Percentiles rank a stretch among this genome's conserved stretches.
phyloP scores from a whole-genome alignment of 2,329 filamentous ascomycete species.

The Fusarium keratoplasticum region DNA sequence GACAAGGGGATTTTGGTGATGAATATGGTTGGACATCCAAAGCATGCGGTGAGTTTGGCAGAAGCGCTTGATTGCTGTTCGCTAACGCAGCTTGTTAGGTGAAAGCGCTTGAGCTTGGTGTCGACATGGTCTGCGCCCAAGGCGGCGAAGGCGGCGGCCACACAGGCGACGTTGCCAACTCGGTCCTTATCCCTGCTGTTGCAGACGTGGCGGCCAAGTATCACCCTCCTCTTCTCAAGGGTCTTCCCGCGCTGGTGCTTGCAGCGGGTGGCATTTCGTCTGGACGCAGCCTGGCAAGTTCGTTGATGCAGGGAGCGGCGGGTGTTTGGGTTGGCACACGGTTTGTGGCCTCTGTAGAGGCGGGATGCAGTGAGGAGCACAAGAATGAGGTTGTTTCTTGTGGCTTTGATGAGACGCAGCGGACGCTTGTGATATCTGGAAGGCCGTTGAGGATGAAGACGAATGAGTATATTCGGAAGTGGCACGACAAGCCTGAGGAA shows the following conservation, averaged over 20 bases:
- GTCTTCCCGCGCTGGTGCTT: slow-evolving; percentile 80
- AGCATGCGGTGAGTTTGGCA: slow-evolving; percentile 73
- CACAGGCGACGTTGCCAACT: slow-evolving; percentile 87
- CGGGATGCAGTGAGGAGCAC: slow-evolving; percentile 82
- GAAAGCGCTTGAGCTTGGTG: slow-evolving; percentile 87
- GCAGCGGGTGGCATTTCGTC: slow-evolving; percentile 91
- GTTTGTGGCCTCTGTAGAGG: slow-evolving; percentile 87
- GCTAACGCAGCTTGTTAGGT: slow-evolving; percentile 27
- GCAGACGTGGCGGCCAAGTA: slow-evolving; percentile 85
- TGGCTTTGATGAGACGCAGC: slow-evolving; percentile 80
- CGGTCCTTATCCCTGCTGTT: slow-evolving; percentile 87
- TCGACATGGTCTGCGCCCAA: slow-evolving; percentile 92
- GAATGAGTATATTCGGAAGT: slow-evolving; percentile 85
- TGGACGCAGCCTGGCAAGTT: slow-evolving; percentile 82
- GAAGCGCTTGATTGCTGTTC: background rate
- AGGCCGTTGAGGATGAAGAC: slow-evolving; percentile 82
- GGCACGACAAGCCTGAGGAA: slow-evolving; percentile 81
- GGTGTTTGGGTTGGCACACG: slow-evolving; percentile 96
- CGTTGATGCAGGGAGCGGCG: slow-evolving; percentile 86
- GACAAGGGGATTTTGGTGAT: slow-evolving; percentile 85
- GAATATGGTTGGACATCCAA: slow-evolving; percentile 97
- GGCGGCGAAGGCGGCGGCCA: slow-evolving; percentile 95
- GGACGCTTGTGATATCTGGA: slow-evolving; percentile 86
- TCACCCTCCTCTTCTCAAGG: slow-evolving; percentile 75
- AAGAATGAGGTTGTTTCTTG: slow-evolving; percentile 88